Evolutionary conservation across 2,329 filamentous ascomycete genomes (phyloP), one percentile per base, ranked within the genome.

Genomic region (Penicillium corylophilum): DNA sequence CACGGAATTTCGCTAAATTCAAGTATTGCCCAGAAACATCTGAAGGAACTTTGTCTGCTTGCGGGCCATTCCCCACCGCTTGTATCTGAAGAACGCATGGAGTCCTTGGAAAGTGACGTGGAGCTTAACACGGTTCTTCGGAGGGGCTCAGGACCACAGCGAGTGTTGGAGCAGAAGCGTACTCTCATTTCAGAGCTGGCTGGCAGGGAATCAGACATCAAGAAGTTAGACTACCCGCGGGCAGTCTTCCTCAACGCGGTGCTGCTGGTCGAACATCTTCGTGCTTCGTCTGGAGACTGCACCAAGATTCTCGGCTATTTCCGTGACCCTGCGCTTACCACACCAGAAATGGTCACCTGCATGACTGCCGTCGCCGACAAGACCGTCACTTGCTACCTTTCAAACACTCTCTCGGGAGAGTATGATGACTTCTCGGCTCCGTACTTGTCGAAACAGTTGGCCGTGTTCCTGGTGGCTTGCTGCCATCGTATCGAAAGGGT

Each of bases 121-220:
- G 94, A 99, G 66, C 82, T 99, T 36, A 97, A 99, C 66, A 95
- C 91, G 0, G 88, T 97, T 16, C 79, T 99, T 45, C 86, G 93
- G 53, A 84, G 94, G 54, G 93, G 92, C 16, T 89, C 90, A 77
- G 90, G 85, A 57, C 83, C 86, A 26, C 85, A 92, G 55, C 69
- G 69, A 41, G 86, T 90, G 48, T 74, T 84, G 2, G 82, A 88
- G 56, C 91, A 96, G 68, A 96, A 95, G 76, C 89, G 86, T 64
- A 81, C 85, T 7, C 79, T 99, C 20, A 79, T 81, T 4, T 82
- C 84, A 55, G 81, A 94, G 41, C 78, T 99, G 24, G 90, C 93
- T 0, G 79, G 82, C 5, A 89, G 87, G 63, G 85, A 91, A 54
- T 78, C 82, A 1, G 90, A 96, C 47, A 90, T 97, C 60, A 88